Evolutionary conservation across 2,329 filamentous ascomycete genomes (phyloP).

Genomic region (Claviceps spartinae): DNA sequence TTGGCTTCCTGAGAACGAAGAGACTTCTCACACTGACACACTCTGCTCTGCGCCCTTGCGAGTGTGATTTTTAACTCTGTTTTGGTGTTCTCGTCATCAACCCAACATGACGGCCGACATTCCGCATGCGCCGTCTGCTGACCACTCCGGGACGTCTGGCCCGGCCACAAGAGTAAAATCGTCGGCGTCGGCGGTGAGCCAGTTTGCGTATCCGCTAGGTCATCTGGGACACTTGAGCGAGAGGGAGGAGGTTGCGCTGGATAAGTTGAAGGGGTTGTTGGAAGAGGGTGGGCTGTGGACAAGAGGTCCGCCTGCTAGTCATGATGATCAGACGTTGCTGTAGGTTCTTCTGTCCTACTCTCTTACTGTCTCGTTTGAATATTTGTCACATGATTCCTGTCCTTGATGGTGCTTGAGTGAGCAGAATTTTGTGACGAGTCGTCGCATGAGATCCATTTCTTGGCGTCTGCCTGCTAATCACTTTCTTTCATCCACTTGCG

Average conservation of each 20-base stretch:
- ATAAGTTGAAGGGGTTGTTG: conserved; percentile 57
- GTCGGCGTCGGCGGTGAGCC: conserved; percentile 17
- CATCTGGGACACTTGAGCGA: conserved; percentile 65
- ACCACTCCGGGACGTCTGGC: conserved; percentile 6
- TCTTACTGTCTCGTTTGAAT: not conserved
- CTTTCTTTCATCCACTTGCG: not conserved
- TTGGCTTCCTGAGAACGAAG: not conserved
- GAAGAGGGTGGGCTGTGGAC: conserved; percentile 51
- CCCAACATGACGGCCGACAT: conserved; percentile 14
- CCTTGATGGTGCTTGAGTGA: too few species aligned
- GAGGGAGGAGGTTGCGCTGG: conserved; percentile 53
- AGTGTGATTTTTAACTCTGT: not conserved
- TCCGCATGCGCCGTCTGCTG: conserved; percentile 7
- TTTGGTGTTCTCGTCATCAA: too few species aligned
- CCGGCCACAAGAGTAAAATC: conserved; percentile 17
- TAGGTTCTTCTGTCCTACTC: conserved; percentile 25
- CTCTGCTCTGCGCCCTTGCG: not conserved
- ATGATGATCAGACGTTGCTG: conserved; percentile 63
- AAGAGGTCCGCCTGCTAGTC: conserved; percentile 42
- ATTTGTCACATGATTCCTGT: too few species aligned
- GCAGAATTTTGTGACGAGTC: too few species aligned
- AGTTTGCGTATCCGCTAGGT: conserved; percentile 54
- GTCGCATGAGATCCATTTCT: too few species aligned
- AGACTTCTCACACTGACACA: too few species aligned
- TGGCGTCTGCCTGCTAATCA: not conserved